Evolutionary conservation across 2,329 filamentous ascomycete genomes (phyloP).

Genomic region (Fusarium agapanthi): DNA sequence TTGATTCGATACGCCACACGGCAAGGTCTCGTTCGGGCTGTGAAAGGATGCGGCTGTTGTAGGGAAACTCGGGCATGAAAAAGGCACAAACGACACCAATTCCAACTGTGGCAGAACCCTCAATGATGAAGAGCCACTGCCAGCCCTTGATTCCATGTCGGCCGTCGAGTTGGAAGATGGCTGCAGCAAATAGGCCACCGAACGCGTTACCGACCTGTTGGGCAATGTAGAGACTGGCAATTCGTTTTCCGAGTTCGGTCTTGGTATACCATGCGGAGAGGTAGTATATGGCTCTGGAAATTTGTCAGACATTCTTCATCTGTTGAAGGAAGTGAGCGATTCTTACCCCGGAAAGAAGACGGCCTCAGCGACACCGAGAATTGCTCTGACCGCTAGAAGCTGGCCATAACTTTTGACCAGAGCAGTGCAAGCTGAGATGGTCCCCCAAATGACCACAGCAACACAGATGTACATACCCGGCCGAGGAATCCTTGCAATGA

Average conservation of each 20-base stretch:
- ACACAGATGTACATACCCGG: constrained; percentile 35
- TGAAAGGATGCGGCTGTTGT: constrained; percentile 49
- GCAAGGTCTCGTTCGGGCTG: constrained; percentile 43
- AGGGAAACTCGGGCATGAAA: constrained; percentile 11
- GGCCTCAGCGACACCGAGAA: constrained; percentile 62
- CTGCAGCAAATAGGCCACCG: constrained; percentile 48
- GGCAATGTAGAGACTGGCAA: constrained; percentile 43
- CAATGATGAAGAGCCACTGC: constrained; percentile 37
- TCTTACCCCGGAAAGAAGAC: constrained; percentile 57
- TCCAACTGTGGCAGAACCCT: background rate
- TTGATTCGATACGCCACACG: constrained; percentile 47
- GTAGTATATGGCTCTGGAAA: constrained; percentile 47
- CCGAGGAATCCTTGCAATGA: constrained; percentile 31
- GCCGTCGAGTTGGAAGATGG: constrained; percentile 45
- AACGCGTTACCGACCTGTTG: constrained; percentile 43
- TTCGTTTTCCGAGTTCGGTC: constrained; percentile 46
- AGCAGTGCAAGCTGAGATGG: constrained; percentile 50
- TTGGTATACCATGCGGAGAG: constrained; percentile 53
- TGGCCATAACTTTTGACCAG: constrained; percentile 49
- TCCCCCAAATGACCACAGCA: constrained; percentile 37
- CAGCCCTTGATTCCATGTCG: constrained; percentile 30
- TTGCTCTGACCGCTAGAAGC: constrained; percentile 48
- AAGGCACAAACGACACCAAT: background rate
- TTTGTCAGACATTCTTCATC: background rate
- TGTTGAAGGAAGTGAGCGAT: background rate